Evolutionary conservation across 495 filamentous ascomycete species (phyloP).

Genomic region (Pseudevernia furfuracea): DNA sequence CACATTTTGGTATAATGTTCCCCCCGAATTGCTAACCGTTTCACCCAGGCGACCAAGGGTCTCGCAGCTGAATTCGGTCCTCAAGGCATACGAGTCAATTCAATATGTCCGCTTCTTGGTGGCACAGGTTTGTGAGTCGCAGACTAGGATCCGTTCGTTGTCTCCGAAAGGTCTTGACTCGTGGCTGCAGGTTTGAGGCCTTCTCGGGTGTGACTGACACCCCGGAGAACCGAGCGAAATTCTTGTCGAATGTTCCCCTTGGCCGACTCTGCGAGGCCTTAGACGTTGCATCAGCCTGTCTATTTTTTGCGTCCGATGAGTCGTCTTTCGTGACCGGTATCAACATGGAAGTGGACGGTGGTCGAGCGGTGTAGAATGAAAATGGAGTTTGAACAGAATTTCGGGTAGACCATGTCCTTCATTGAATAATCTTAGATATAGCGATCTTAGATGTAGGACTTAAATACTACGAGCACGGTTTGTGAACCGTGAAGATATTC

Average conservation of each 20-base stretch:
- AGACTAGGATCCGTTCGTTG: background rate
- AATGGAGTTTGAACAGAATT: background rate
- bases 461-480: background rate
- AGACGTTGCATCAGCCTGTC: conserved; percentile 60
- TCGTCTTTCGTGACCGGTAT: conserved; percentile 63
- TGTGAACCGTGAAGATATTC: background rate
- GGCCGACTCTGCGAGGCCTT: conserved; percentile 54
- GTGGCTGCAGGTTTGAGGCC: conserved; percentile 39
- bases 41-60: conserved; percentile 48
- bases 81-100: conserved; percentile 58
- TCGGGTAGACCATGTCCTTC: background rate
- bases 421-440: background rate
- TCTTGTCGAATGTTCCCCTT: conserved; percentile 58
- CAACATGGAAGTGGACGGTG: conserved; percentile 54
- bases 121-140: conserved; percentile 47
- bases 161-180: background rate
- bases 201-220: conserved; percentile 63
- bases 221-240: conserved; percentile 59
- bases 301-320: conserved; percentile 61
- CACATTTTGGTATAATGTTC: conserved; percentile 4
- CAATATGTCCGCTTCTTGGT: conserved; percentile 53
- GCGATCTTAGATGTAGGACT: background rate
- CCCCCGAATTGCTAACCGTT: background rate
- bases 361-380: conserved; percentile 29
- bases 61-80: conserved; percentile 62